Percentiles rank a stretch among this genome's conserved stretches.
phyloP scores from a whole-genome alignment of 2,329 filamentous ascomycete genomes.

The Penicillium sp. region DNA sequence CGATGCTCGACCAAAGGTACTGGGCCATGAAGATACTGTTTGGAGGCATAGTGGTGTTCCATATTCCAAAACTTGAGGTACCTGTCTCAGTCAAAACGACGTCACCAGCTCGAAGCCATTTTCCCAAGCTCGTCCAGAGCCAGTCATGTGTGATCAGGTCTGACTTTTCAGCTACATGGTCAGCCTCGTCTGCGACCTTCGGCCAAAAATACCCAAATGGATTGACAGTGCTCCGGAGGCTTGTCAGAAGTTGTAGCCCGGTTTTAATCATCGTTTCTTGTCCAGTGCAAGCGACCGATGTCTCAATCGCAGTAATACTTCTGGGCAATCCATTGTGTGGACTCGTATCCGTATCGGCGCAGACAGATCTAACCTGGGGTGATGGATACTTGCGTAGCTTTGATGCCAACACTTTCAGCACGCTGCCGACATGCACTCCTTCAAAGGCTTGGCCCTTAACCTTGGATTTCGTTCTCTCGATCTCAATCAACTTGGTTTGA shows the following conservation, averaged over 20 bases:
- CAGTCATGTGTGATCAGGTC: background rate
- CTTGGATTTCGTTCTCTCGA: background rate
- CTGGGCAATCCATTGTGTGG: background rate
- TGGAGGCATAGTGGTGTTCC: slow-evolving; percentile 1
- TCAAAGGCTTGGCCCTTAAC: background rate
- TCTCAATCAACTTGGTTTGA: background rate
- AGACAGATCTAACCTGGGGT: background rate
- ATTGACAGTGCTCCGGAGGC: background rate
- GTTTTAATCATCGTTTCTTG: background rate
- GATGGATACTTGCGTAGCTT: background rate
- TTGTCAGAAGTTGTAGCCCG: background rate
- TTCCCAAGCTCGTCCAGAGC: slow-evolving; percentile 6
- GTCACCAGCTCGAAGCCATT: slow-evolving; percentile 3
- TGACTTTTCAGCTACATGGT: background rate
- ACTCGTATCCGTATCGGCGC: background rate
- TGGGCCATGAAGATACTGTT: slow-evolving; percentile 7
- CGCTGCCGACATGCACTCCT: background rate
- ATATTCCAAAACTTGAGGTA: slow-evolving; percentile 7
- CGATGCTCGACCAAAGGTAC: slow-evolving; percentile 9
- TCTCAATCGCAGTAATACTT: too few relatives aligned
- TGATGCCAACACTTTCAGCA: background rate
- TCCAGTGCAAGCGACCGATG: too few relatives aligned
- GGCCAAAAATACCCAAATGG: background rate
- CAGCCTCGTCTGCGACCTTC: background rate
- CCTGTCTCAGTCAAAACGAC: slow-evolving; percentile 13